A percentile compares a stretch with the other conserved stretches of the same genome.
Evolutionary conservation across 2,329 filamentous ascomycete genomes (phyloP).

Genomic region (Chaetomium sp.): DNA sequence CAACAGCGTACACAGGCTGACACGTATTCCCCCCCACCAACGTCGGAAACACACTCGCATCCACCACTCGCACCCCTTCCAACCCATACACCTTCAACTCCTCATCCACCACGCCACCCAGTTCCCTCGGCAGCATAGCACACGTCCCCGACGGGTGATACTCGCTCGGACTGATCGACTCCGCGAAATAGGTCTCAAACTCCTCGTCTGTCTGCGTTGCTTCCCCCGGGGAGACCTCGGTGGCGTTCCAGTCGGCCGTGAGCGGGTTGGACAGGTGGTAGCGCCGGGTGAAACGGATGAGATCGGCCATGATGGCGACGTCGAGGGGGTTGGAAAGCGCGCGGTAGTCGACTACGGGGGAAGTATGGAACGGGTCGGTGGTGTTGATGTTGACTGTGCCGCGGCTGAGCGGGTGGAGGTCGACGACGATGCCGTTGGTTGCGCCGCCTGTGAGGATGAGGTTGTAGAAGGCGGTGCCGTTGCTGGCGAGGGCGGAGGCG

Average conservation of each 20-base stretch:
- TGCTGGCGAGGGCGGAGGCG: conserved; percentile 24
- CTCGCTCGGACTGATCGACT: conserved; percentile 18
- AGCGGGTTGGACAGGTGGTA: conserved; percentile 25
- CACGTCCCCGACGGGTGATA: conserved; percentile 27
- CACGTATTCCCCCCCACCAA: conserved; percentile 21
- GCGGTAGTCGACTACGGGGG: conserved; percentile 34
- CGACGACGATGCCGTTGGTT: conserved; percentile 29
- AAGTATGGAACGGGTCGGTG: conserved; percentile 28
- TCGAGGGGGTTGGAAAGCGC: conserved; percentile 44
- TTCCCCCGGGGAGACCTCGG: conserved; percentile 32
- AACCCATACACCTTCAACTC: conserved; percentile 23
- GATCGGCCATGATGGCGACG: conserved; percentile 38
- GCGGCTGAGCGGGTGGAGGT: conserved; percentile 35
- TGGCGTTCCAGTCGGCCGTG: conserved; percentile 28
- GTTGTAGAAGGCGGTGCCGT: conserved; percentile 30
- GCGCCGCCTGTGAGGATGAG: conserved; percentile 24
- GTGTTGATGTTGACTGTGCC: conserved; percentile 35
- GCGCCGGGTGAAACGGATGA: conserved; percentile 32
- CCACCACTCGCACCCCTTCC: conserved; percentile 19
- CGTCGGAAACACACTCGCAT: conserved; percentile 19
- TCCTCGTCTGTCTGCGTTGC: conserved; percentile 28
- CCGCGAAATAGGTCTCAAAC: conserved; percentile 21
- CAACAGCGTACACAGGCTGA: conserved; percentile 22
- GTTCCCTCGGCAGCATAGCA: conserved; percentile 23
- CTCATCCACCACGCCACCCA: conserved; percentile 22